These are phyloP conservation scores for Ophiocordyceps australis DNA, from an alignment of 2,329 filamentous ascomycete genomes.

Conservation along the genomic window DNA sequence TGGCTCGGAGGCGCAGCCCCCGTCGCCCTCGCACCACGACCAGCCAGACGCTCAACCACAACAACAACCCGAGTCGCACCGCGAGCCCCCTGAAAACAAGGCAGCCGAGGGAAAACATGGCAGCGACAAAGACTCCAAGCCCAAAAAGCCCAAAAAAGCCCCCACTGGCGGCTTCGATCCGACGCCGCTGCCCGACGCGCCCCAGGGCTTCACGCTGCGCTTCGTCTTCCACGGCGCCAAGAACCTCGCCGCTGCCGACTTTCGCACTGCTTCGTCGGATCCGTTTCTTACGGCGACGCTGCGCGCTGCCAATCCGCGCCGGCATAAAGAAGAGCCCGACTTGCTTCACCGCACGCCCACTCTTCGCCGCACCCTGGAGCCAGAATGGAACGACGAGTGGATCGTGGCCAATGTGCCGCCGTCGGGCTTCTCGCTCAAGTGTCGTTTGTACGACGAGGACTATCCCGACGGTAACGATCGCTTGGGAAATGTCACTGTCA, in stretches of 20 bases:
- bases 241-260: conserved; percentile 70
- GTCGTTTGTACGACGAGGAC: conserved; percentile 81
- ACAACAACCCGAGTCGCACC: too few species aligned
- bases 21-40: too few species aligned
- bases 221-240: conserved; percentile 68
- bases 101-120: too few species aligned
- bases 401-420: conserved; percentile 72
- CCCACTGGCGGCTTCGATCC: conserved; percentile 65
- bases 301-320: conserved; percentile 45
- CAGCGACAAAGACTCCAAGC: background rate
- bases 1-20: too few species aligned
- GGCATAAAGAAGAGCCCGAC: conserved; percentile 74
- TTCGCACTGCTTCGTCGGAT: conserved; percentile 62
- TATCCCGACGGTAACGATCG: conserved; percentile 71
- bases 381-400: conserved; percentile 75
- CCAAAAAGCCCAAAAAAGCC: conserved; percentile 9
- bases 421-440: conserved; percentile 69
- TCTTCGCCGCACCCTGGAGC: conserved; percentile 51
- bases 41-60: too few species aligned
- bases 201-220: conserved; percentile 66
- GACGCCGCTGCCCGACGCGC: conserved; percentile 57
- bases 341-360: conserved; percentile 62
- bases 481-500: conserved; percentile 68
- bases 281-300: conserved; percentile 70
- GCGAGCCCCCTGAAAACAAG: too few species aligned